Evolutionary conservation across 1,284 basidiomycete species (phyloP), one percentile per base, ranked within the genome.

Genomic region (Fistulina hepatica): DNA sequence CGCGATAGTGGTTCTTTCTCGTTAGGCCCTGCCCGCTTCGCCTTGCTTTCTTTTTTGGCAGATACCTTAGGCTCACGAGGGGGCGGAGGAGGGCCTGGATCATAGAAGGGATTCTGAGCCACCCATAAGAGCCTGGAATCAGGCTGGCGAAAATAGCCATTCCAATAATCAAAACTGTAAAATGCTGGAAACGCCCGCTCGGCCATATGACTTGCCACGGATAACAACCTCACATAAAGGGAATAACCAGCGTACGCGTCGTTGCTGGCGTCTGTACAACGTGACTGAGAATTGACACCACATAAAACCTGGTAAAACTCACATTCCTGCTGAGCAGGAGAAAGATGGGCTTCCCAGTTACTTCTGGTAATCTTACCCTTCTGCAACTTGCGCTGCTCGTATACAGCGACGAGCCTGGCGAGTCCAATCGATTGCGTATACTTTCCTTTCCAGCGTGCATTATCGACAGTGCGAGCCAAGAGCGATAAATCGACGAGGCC

Each of bases 401-500:
- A 85, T 1, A 58, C 55, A 47, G 74, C 70, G 15, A 73, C 59
- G 1, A 85, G 63, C 10, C 75, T 65, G 15, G 76, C 64, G 6
- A 85, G 64, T 16, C 79, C 75, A 23, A 83, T 65, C 3, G 64
- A 59, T 6, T 51, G 44, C 12, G 53, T 62, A 45, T 79, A 83
- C 40, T 59, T 67, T 25, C 81, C 81, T 55, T 77, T 76, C 76
- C 80, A 82, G 21, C 63, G 64, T 3, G 56, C 55, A 44, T 78
- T 79, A 50, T 85, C 82, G 32, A 74, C 75, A 0, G 71, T 69
- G 25, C 74, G 67, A 10, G 81, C 81, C 17, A 85, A 61, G 4
- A 79, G 60, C 21, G 74, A 66, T 7, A 85, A 63, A 48, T 85
- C 81, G 6, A 83, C 71, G 48, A 75, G 79, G 30, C 70, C 71